Base-by-base conservation (phyloP, 495 filamentous ascomycete species). In the Podospora pseudoanserina region DNA sequence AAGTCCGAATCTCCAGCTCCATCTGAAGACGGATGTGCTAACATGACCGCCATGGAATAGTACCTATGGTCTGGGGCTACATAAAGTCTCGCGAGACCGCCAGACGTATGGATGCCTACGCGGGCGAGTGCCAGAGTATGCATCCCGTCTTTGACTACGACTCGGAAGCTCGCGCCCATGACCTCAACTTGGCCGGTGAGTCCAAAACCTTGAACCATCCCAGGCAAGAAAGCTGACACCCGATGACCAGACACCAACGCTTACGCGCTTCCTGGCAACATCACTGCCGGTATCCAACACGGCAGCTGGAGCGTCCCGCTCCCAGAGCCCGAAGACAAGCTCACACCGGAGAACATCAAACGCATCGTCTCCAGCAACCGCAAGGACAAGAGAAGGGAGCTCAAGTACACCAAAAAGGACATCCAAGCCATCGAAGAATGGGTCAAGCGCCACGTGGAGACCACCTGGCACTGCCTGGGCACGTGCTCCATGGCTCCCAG, bases 51-150 rank as follows among this genome's bases (percentile, higher is more conserved):
- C 39, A 23, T 23, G 23, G 23, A 49, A 49, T 49, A 49, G 88
- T 85, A 4, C 89, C 91, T 11, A 90, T 93, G 89, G 89, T 93
- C 4, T 94, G 91, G 91, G 89, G 86, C 0, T 94, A 95, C 76
- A 92, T 92, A 77, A 92, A 92, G 76, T 91, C 88, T n/a, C 87
- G 91, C 32, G 91, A 93, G 84, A 93, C 90, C 5, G 90, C 90
- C 5, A 82, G 90, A 1, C 83, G 90, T 49, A 93, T 93, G 92
- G 84, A 88, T 55, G 84, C 89, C 3, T 94, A 92, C 68, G 89
- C 89, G 19, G 91, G 91, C 44, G 92, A 95, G 73, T 91, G 92
- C 28, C 86, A 88, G 53, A 78, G 73, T 58, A 88, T 90, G 86
- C 85, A 88, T 68, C 87, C 87, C 4, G 85, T 86, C 76, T 93